Base-by-base conservation (phyloP, 345 rosid genomes). In the Corchorus olitorius region DNA sequence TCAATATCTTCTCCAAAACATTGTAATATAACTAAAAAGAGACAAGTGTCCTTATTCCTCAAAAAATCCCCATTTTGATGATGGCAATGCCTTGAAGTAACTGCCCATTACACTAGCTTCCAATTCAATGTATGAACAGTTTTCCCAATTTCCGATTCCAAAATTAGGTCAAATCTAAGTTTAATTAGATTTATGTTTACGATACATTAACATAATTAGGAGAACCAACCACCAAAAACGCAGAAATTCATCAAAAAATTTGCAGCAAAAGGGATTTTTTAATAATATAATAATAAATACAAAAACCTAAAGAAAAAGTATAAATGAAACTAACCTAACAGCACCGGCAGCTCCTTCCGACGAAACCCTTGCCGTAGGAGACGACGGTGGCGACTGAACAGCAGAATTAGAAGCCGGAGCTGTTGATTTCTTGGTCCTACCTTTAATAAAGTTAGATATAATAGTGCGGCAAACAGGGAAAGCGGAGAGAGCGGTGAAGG, bases 401-500 rank as follows among this genome's bases (percentile, higher is more conserved):
- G 72, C 45, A 6, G 78, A 55, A 55, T 27, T 13, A 4, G 78
- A 65, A 75, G 78, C 58, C 62, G 64, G n/a, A 17, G 70, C 70
- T 8, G 70, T 43, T 1, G 88, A 84, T 84, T 87, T 85, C 49
- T 76, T 70, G 39, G 76, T 70, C 66, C 83, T 89, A 4, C 85
- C 65, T 76, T 76, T 82, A 10, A 69, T 50, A 70, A 88, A 85
- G 56, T 86, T 86, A 56, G 81, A 88, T 90, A 96, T 86, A 48
- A 93, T 43, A 68, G 97, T 87, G 58, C 97, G 93, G 76, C 90
- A 88, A 49, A 91, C 86, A 5, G 97, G 89, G 79, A 95, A 91
- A 17, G 89, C 96, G 0, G 97, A 95, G 60, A 96, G 90, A 64
- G 99, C 98, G 8, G 97, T 91, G 79, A 91, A 83, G 71, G 98